A percentile compares a stretch with the other conserved stretches of the same genome.
phyloP scores from a whole-genome alignment of 2,329 filamentous ascomycete genomes.

The Fusarium sp. region DNA sequence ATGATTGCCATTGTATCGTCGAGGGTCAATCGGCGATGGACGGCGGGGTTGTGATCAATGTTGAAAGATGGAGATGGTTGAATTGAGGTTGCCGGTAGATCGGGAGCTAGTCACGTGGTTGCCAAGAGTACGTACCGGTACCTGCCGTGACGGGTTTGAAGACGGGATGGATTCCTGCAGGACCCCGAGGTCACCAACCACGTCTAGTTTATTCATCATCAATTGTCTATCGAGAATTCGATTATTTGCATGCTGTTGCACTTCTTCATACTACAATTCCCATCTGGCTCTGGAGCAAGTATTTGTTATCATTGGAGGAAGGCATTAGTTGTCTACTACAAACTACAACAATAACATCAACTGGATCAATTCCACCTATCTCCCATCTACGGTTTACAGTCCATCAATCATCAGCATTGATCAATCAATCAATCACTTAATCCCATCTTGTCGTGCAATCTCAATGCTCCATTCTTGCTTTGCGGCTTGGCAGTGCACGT shows the following conservation, averaged over 20 bases:
- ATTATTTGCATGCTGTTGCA: not conserved
- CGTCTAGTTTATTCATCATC: not conserved
- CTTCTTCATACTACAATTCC: not conserved
- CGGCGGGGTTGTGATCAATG: constrained; percentile 43
- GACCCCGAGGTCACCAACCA: not conserved
- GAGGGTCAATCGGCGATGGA: constrained; percentile 35
- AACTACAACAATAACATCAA: not conserved
- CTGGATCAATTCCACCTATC: not conserved
- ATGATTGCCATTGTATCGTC: constrained; percentile 48
- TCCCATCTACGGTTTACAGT: not conserved
- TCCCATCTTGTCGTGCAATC: not conserved
- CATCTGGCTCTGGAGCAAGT: not conserved
- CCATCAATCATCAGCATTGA: not conserved
- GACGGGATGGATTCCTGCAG: not conserved
- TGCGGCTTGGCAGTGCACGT: not conserved
- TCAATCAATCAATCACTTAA: not conserved
- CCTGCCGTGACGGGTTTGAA: not conserved
- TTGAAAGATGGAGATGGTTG: constrained; percentile 35
- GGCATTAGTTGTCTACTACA: not conserved
- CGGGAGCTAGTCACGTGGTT: constrained; percentile 40
- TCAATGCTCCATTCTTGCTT: not conserved
- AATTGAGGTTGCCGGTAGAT: constrained; percentile 39
- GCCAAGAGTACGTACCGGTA: not conserved
- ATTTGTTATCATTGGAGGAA: not conserved
- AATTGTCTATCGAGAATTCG: not conserved